phyloP scores from a whole-genome alignment of 2,329 filamentous ascomycete species.

The Microsporum ferrugineum region DNA sequence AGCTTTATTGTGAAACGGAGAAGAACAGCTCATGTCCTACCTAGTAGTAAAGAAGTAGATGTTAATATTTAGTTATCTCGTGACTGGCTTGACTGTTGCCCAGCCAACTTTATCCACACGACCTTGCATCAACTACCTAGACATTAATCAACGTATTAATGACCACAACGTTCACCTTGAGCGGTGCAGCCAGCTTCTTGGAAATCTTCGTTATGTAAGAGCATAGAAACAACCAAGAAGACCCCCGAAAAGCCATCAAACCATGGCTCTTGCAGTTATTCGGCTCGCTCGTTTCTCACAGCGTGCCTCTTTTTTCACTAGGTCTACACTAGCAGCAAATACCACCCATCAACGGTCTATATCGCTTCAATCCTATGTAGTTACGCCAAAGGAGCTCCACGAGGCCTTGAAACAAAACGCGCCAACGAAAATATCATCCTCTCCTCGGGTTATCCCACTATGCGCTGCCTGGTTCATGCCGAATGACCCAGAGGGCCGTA shows the following conservation, averaged over 20 bases:
- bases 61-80: not conserved
- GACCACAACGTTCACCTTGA: not conserved
- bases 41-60: not conserved
- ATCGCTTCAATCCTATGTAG: conserved; percentile 67
- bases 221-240: not conserved
- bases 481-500: conserved; percentile 64
- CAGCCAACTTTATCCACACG: not conserved
- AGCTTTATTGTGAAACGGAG: not conserved
- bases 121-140: not conserved
- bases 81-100: not conserved
- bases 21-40: not conserved
- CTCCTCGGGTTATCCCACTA: conserved; percentile 73
- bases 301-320: conserved; percentile 5
- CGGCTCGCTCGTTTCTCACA: conserved; percentile 18
- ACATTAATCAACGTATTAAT: too few relatives aligned
- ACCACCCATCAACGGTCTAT: conserved; percentile 33
- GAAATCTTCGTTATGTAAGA: conserved; percentile 21
- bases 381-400: conserved; percentile 71
- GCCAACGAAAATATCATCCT: conserved; percentile 64
- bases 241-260: not conserved
- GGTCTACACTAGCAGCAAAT: conserved; percentile 8
- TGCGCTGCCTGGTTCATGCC: conserved; percentile 95
- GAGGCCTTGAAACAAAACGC: conserved; percentile 74
- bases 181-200: not conserved
- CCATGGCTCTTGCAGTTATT: conserved; percentile 28